A percentile compares a stretch with the other conserved stretches of the same genome.
phyloP scores from a whole-genome alignment of 176 grass and related monocot genomes.

The Alopecurus myosuroides region DNA sequence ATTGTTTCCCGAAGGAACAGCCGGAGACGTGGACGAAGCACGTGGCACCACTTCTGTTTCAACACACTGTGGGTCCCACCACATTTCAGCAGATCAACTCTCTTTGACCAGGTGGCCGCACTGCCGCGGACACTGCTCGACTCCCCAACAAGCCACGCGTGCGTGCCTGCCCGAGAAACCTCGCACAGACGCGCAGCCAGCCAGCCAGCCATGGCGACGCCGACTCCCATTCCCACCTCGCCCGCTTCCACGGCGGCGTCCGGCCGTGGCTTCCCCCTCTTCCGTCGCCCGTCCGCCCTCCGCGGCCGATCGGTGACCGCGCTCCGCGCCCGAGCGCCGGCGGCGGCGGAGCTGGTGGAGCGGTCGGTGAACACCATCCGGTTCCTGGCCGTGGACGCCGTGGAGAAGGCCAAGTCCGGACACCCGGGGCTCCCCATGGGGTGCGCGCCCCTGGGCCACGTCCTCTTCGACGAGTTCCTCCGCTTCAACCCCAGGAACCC shows the following conservation, averaged over 20 bases:
- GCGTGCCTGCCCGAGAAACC: slow-evolving; percentile 16
- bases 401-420: slow-evolving; percentile 84
- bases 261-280: not conserved
- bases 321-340: not conserved
- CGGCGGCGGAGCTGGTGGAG: slow-evolving; percentile 35
- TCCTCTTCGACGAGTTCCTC: slow-evolving; percentile 89
- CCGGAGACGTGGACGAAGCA: too few relatives aligned
- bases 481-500: slow-evolving; percentile 85
- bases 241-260: not conserved
- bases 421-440: slow-evolving; percentile 92
- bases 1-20: too few relatives aligned
- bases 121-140: not conserved
- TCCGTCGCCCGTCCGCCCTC: not conserved
- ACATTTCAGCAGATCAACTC: too few relatives aligned
- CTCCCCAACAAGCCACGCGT: not conserved
- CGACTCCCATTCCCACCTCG: not conserved
- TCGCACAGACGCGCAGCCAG: not conserved
- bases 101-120: not conserved
- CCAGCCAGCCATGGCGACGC: slow-evolving; percentile 22
- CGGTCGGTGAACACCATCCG: slow-evolving; percentile 87
- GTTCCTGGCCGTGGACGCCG: slow-evolving; percentile 71
- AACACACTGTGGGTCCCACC: too few relatives aligned
- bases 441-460: slow-evolving; percentile 76
- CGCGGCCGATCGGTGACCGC: not conserved
- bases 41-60: too few relatives aligned